Evolutionary conservation across 2,329 filamentous ascomycete genomes (phyloP).

Genomic region (Chaetomium globosum): DNA sequence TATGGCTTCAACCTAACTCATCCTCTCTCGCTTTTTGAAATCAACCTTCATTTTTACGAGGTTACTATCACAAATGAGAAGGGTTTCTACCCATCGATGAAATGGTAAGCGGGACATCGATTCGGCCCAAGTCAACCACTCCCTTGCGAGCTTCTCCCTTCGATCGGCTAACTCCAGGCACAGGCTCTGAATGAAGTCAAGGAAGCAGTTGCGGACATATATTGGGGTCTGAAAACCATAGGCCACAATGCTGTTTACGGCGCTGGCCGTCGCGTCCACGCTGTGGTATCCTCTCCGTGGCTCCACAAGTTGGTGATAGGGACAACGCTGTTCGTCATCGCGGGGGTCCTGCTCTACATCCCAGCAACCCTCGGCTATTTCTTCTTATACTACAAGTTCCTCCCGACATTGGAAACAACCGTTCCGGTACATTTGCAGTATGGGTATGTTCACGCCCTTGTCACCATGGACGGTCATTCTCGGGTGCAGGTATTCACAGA

Average conservation of each 20-base stretch:
- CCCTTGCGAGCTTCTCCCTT: background rate
- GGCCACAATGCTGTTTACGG: background rate
- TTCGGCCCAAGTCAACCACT: too few species aligned
- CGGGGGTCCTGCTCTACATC: slow-evolving; percentile 50
- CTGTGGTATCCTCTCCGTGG: slow-evolving; percentile 45
- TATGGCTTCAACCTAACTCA: background rate
- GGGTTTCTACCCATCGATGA: background rate
- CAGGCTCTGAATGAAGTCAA: background rate
- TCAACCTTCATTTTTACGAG: background rate
- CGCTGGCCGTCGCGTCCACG: background rate
- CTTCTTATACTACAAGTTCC: slow-evolving; percentile 59
- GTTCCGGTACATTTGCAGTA: slow-evolving; percentile 61
- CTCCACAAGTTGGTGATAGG: slow-evolving; percentile 56
- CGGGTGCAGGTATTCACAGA: background rate
- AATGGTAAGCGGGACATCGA: background rate
- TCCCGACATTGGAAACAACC: slow-evolving; percentile 58
- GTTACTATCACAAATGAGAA: background rate
- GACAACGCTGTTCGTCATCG: slow-evolving; percentile 48
- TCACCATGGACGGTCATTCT: background rate
- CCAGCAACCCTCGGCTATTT: slow-evolving; percentile 54
- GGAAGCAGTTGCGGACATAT: background rate
- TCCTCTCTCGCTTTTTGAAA: background rate
- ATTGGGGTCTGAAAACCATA: background rate
- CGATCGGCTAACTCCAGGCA: background rate
- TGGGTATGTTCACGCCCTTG: slow-evolving; percentile 48